Base-by-base conservation (phyloP, 768 basidiomycete species). In the Suillus plorans region DNA sequence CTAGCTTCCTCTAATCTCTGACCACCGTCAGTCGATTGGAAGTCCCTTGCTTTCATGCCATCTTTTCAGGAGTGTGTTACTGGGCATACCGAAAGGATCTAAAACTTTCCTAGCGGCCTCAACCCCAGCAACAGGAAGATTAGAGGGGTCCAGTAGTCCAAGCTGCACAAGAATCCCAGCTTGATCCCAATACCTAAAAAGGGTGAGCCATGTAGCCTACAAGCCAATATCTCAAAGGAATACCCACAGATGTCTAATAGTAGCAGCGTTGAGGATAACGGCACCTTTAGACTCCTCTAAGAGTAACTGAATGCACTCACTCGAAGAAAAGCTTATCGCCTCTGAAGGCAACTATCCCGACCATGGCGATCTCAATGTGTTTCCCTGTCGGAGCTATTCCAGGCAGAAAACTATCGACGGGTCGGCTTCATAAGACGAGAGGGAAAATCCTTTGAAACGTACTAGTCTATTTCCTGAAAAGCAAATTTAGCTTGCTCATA, bases 261-360 rank as follows among this genome's bases (percentile, higher is more conserved):
- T 31, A 31, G 28, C 12, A n/a, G 41, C 12, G 41, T 42, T 7
- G 6, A 59, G 57, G 28, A 42, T 59, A 20, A 31, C 31, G 31
- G 18, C 41, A 42, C 18, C 14, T 59, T 31, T 20, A 59, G 16
- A 58, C 4, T 58, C 2, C 4, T 58, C 2, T 9, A 37, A 39
- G 14, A 58, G 25, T 18, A 16, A 42, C 18, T n/a, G 12, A 58
- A 56, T 14, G 16, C 59, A 25, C 80, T 65, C 70, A 82, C 79
- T 84, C 83, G 67, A 83, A 82, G 49, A 79, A 80, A 41, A 84
- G 68, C 62, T 82, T 82, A 67, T 84, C 82, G n/a, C 83, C 82
- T 55, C 81, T 73, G 56, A 84, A 79, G 13, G 80, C 81, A 31
- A 83, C 74, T 22, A 84, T 72, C 22, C 80, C 81, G 14, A 82